These are phyloP conservation scores for Thalassiosira profunda DNA, from an alignment of 108 stramenopile genomes.

Conservation along the genomic window DNA sequence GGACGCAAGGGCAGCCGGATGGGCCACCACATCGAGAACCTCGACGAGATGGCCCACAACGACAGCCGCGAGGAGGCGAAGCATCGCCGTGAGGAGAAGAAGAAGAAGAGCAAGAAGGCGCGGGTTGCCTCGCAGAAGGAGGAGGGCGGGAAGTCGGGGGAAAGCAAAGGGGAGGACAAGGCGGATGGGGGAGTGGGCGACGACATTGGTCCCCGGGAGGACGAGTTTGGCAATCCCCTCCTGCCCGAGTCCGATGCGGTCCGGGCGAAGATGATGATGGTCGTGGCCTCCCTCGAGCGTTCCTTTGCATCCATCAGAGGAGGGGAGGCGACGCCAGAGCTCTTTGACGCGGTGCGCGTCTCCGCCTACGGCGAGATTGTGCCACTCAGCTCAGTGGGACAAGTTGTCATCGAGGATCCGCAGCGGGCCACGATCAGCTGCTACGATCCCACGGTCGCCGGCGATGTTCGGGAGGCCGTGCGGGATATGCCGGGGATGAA, in stretches of 20 bases:
- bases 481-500: slow-evolving; percentile 65
- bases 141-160: neutral
- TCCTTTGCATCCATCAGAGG: slow-evolving; percentile 81
- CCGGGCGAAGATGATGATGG: slow-evolving; percentile 62
- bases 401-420: slow-evolving; percentile 86
- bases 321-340: slow-evolving; percentile 83
- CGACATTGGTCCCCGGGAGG: slow-evolving; percentile 12
- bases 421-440: slow-evolving; percentile 82
- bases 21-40: slow-evolving; percentile 69
- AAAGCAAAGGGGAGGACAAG: neutral
- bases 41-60: slow-evolving; percentile 72
- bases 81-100: slow-evolving; percentile 75
- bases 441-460: slow-evolving; percentile 81
- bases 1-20: slow-evolving; percentile 59
- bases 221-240: slow-evolving; percentile 41
- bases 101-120: slow-evolving; percentile 58
- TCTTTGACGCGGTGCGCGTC: slow-evolving; percentile 82
- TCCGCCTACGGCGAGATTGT: slow-evolving; percentile 77
- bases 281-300: slow-evolving; percentile 61
- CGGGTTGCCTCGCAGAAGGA: slow-evolving; percentile 23
- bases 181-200: slow-evolving; percentile 17
- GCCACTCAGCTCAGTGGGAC: slow-evolving; percentile 76
- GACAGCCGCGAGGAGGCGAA: slow-evolving; percentile 69
- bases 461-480: slow-evolving; percentile 80
- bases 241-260: slow-evolving; percentile 70